Conservation (phyloP, 1,139 yeast genomes). For the Tardiomyces depauwii region DNA sequence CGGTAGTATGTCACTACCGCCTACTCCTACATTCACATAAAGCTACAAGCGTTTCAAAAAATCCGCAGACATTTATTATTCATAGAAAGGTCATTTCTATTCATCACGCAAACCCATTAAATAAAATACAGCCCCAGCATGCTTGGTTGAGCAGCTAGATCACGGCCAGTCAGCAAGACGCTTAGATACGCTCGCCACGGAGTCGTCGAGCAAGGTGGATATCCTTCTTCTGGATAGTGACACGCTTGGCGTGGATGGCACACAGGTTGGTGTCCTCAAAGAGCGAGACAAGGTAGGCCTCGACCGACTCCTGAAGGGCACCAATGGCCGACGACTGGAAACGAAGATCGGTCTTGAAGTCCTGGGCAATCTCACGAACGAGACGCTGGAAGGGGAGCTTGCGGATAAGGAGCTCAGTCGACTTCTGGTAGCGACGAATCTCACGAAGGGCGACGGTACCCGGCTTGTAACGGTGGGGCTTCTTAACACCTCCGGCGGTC, state of each 20-base stretch:
- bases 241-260: constrained; percentile 99
- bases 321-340: constrained; percentile 98
- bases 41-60: too few species aligned
- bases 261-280: constrained; percentile 97
- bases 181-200: constrained; percentile 58
- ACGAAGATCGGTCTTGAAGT: constrained; percentile 95
- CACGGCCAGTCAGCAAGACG: too few species aligned
- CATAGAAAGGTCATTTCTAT: too few species aligned
- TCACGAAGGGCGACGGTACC: constrained; percentile 99
- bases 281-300: constrained; percentile 85
- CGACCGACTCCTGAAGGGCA: constrained; percentile 98
- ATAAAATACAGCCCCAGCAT: too few species aligned
- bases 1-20: too few species aligned
- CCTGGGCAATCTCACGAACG: constrained; percentile 97
- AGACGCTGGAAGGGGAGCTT: constrained; percentile 98
- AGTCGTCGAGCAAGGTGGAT: constrained; percentile 98
- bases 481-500: constrained; percentile 92
- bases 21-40: too few species aligned
- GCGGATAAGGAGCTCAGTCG: constrained; percentile 94
- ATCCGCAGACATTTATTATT: too few species aligned
- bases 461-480: constrained; percentile 99
- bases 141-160: too few species aligned
- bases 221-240: constrained; percentile 98
- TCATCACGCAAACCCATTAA: too few species aligned
- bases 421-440: constrained; percentile 98